Conservation (phyloP, 139 green algal species). For the Chlorella sorokiniana region DNA sequence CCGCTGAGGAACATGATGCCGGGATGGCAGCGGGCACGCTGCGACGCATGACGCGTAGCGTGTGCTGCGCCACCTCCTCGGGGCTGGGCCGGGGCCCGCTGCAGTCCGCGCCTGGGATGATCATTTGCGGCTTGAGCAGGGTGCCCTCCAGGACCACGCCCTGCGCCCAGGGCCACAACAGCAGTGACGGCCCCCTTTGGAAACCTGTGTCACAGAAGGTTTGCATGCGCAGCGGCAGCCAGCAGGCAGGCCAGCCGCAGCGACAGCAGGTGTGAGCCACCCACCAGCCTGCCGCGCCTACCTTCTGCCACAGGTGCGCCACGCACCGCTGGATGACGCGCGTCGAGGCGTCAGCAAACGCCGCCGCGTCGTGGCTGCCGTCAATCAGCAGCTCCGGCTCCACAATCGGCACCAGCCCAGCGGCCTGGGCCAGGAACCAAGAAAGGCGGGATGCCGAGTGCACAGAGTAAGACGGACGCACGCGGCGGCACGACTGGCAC, state of each 20-base stretch:
- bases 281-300: neutral
- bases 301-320: conserved; percentile 54
- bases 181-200: too few relatives aligned
- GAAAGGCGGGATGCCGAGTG: conserved; percentile 38
- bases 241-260: neutral
- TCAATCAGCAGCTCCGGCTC: conserved; percentile 97
- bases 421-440: conserved; percentile 37
- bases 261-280: neutral
- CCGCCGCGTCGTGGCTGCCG: conserved; percentile 74
- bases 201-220: too few relatives aligned
- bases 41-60: conserved; percentile 72
- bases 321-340: conserved; percentile 60
- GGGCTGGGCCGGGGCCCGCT: conserved; percentile 25
- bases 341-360: conserved; percentile 44
- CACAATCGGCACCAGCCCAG: conserved; percentile 92
- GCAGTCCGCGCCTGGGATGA: conserved; percentile 64
- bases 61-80: conserved; percentile 73
- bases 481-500: too few relatives aligned
- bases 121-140: conserved; percentile 96
- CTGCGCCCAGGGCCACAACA: conserved; percentile 28
- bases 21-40: conserved; percentile 82
- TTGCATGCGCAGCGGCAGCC: neutral
- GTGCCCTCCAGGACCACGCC: conserved; percentile 77
- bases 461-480: too few relatives aligned
- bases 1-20: conserved; percentile 97